Percentiles rank a stretch among this genome's conserved stretches.
Conservation (phyloP, 2,329 filamentous ascomycete species). For the Colletotrichum sp. region DNA sequence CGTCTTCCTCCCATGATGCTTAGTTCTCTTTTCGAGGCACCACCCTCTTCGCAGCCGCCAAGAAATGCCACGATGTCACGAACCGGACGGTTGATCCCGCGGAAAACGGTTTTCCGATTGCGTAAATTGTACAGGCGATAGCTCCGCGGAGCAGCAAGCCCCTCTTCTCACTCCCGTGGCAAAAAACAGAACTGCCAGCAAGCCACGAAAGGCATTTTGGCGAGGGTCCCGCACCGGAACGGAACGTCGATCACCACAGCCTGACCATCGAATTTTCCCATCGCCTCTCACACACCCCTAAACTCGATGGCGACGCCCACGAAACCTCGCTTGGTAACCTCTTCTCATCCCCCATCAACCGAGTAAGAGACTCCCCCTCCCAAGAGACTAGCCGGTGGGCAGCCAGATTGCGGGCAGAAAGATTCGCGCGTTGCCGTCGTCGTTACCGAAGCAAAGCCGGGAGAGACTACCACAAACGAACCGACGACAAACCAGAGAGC, state of each 20-base stretch:
- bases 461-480: background rate
- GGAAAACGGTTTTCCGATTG: background rate
- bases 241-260: background rate
- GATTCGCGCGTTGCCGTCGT: background rate
- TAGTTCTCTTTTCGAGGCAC: background rate
- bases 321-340: background rate
- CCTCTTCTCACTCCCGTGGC: background rate
- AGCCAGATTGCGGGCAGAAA: slow-evolving; percentile 3
- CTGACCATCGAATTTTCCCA: background rate
- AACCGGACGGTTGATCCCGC: background rate
- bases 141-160: background rate
- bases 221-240: background rate
- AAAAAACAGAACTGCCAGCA: background rate
- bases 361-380: background rate
- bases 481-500: background rate
- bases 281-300: background rate
- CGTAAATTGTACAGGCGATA: background rate
- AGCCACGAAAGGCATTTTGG: background rate
- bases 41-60: background rate
- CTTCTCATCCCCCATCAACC: background rate
- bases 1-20: background rate
- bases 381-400: background rate
- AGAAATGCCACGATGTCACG: background rate
- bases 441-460: background rate
- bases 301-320: background rate